Percentiles rank a stretch among this genome's conserved stretches.
phyloP scores from a whole-genome alignment of 768 basidiomycete species.

The Boletus fagicola region DNA sequence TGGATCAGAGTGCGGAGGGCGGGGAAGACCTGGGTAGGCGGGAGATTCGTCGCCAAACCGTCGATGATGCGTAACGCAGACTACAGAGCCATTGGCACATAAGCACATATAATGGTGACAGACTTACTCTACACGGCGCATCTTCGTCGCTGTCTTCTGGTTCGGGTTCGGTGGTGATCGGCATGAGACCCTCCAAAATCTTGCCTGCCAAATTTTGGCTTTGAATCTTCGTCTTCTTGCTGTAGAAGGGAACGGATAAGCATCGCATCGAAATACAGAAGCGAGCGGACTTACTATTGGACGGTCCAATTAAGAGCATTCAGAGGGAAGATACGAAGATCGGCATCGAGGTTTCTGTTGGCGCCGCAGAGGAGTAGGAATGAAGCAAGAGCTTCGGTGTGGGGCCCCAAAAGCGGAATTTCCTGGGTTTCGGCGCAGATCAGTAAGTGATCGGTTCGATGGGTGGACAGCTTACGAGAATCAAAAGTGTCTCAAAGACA shows the following conservation, averaged over 20 bases:
- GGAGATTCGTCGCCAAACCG: conserved; percentile 85
- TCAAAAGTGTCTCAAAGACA: conserved; percentile 91
- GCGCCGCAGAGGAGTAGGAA: conserved; percentile 86
- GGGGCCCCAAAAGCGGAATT: conserved; percentile 87
- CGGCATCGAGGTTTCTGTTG: conserved; percentile 70
- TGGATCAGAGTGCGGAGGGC: conserved; percentile 79
- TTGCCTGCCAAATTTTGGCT: conserved; percentile 75
- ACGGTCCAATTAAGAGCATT: conserved; percentile 97
- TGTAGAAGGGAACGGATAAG: conserved; percentile 31
- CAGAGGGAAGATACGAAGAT: conserved; percentile 84
- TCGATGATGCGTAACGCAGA: conserved; percentile 95
- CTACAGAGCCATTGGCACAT: conserved; percentile 36
- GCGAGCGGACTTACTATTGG: conserved; percentile 66
- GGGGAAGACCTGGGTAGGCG: conserved; percentile 95
- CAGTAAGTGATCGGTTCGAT: background rate
- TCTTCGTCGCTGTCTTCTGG: conserved; percentile 93
- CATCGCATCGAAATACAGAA: background rate
- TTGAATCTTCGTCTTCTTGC: conserved; percentile 96
- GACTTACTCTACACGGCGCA: conserved; percentile 81
- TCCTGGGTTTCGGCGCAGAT: conserved; percentile 51
- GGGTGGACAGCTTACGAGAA: conserved; percentile 57
- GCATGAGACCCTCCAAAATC: conserved; percentile 90
- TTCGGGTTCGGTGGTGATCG: conserved; percentile 90
- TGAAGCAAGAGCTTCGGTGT: conserved; percentile 81
- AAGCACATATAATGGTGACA: background rate